A percentile compares a stretch with the other conserved stretches of the same genome.
Evolutionary conservation across 768 basidiomycete genomes (phyloP).

Genomic region (Termitomyces sp.): DNA sequence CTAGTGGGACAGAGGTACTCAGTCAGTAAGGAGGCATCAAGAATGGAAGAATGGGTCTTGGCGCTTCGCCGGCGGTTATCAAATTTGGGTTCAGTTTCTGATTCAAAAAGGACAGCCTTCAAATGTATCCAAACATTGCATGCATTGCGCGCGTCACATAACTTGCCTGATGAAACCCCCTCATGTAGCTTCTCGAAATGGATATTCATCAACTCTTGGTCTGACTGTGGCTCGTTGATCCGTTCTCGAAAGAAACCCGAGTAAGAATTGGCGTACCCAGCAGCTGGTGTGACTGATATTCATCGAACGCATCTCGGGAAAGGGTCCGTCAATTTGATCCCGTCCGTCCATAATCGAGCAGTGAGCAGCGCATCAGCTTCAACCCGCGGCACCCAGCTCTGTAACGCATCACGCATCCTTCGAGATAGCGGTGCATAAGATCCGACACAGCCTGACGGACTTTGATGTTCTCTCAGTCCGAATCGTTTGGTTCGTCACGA

Average conservation of each 20-base stretch:
- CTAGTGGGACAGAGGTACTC: constrained; percentile 50
- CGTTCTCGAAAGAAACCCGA: neutral
- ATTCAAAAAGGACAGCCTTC: too few species aligned
- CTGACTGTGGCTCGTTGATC: constrained; percentile 24
- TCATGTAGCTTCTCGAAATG: constrained; percentile 59
- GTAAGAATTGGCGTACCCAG: constrained; percentile 35
- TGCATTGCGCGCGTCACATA: neutral
- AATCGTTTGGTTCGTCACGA: constrained; percentile 60
- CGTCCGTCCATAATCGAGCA: constrained; percentile 48
- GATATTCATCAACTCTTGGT: constrained; percentile 59
- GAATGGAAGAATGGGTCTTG: constrained; percentile 43
- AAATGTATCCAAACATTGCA: neutral
- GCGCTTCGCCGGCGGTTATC: constrained; percentile 65
- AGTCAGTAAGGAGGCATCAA: constrained; percentile 41
- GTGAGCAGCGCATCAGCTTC: neutral
- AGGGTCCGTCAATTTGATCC: constrained; percentile 62
- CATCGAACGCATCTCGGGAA: constrained; percentile 54
- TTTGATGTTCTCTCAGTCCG: constrained; percentile 71
- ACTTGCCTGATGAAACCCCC: constrained; percentile 55
- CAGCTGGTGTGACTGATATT: constrained; percentile 50
- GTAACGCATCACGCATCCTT: constrained; percentile 43
- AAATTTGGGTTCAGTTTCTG: constrained; percentile 51
- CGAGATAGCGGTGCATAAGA: constrained; percentile 70
- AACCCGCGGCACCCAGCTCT: too few species aligned
- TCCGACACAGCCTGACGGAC: constrained; percentile 57